Percentiles rank a stretch among this genome's conserved stretches.
phyloP scores from a whole-genome alignment of 2,329 filamentous ascomycete genomes.

The Xylaria sp. region DNA sequence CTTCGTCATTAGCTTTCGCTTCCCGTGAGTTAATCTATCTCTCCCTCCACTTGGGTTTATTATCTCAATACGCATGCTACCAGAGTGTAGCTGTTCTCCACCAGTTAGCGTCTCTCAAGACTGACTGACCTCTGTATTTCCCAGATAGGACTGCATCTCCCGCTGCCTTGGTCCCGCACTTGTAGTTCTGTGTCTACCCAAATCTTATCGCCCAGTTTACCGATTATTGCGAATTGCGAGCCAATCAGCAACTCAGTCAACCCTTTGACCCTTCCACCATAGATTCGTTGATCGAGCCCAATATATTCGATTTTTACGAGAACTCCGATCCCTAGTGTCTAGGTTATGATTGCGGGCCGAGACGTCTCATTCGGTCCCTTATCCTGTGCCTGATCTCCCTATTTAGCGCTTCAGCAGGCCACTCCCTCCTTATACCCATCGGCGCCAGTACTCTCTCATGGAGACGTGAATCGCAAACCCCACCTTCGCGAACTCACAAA shows the following conservation, averaged over 20 bases:
- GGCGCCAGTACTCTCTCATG: slow-evolving; percentile 31
- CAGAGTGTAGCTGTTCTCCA: background rate
- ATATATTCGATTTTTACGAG: slow-evolving; percentile 3
- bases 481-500: slow-evolving; percentile 11
- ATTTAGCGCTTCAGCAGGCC: slow-evolving; percentile 8
- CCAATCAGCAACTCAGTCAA: slow-evolving; percentile 28
- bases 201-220: slow-evolving; percentile 23
- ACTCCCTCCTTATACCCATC: slow-evolving; percentile 6
- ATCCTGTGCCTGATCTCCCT: slow-evolving; percentile 10
- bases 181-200: slow-evolving; percentile 25
- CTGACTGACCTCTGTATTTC: slow-evolving; percentile 20
- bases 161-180: slow-evolving; percentile 15
- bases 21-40: slow-evolving; percentile 26
- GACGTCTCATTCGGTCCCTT: slow-evolving; percentile 2
- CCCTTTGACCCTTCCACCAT: background rate
- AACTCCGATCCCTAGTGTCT: slow-evolving; percentile 13
- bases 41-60: background rate
- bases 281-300: slow-evolving; percentile 13
- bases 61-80: background rate
- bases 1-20: slow-evolving; percentile 23
- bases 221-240: slow-evolving; percentile 20
- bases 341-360: slow-evolving; percentile 26
- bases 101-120: background rate
- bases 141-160: slow-evolving; percentile 20
- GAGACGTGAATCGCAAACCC: slow-evolving; percentile 29